Conservation (phyloP, 176 grass and related monocot species). For the Hordeum marinum region DNA sequence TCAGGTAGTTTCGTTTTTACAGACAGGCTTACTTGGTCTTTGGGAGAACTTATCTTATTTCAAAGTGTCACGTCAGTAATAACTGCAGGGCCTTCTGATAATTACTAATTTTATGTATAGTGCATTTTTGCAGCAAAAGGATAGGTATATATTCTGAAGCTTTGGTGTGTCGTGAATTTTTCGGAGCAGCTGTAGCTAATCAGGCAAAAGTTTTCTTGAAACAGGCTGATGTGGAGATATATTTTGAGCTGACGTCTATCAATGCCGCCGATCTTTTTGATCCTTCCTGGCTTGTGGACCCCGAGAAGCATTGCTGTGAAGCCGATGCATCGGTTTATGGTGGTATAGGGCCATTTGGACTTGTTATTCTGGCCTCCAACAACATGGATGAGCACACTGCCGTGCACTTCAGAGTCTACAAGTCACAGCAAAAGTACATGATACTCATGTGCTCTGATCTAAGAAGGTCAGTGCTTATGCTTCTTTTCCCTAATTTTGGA, state of each 20-base stretch:
- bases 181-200: constrained; percentile 2
- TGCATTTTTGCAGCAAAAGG: neutral
- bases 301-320: too few relatives aligned
- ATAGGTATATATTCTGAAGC: neutral
- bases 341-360: too few relatives aligned
- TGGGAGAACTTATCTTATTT: neutral
- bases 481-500: too few relatives aligned
- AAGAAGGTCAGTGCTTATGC: too few relatives aligned
- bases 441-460: too few relatives aligned
- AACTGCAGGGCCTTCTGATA: neutral
- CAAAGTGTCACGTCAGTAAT: neutral
- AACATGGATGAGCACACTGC: too few relatives aligned
- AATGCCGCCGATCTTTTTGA: constrained; percentile 16
- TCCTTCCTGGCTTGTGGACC: too few relatives aligned
- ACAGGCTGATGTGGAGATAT: constrained; percentile 74
- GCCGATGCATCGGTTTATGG: too few relatives aligned
- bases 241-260: constrained; percentile 47
- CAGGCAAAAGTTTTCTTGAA: constrained; percentile 5
- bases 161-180: neutral
- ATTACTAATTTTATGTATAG: neutral
- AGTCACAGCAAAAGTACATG: too few relatives aligned
- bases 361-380: too few relatives aligned
- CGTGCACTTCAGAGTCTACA: too few relatives aligned
- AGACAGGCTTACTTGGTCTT: neutral
- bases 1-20: neutral